Conservation (phyloP, 1,139 yeast species). For the Groenewaldozyma auringiensis region DNA sequence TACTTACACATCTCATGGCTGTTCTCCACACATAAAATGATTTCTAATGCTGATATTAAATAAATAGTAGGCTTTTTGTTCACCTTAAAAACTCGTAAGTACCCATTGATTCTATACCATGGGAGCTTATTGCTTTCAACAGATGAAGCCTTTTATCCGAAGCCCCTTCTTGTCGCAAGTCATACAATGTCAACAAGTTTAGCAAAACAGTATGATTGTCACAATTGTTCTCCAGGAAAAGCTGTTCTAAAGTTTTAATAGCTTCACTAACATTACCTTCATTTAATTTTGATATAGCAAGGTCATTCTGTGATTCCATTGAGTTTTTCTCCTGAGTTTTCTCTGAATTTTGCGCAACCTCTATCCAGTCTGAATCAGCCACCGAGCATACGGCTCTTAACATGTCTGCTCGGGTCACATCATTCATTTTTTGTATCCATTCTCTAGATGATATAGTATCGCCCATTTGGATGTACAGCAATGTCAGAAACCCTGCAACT, state of each 20-base stretch:
- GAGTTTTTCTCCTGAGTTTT: background rate
- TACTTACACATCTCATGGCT: no score
- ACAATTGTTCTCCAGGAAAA: constrained; percentile 16
- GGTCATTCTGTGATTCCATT: constrained; percentile 15
- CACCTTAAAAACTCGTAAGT: constrained; percentile 8
- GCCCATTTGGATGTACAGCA: constrained; percentile 25
- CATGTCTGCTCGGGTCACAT: constrained; percentile 11
- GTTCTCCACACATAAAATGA: no score
- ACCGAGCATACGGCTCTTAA: constrained; percentile 21
- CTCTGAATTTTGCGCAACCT: constrained; percentile 12
- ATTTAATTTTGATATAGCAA: constrained; percentile 23
- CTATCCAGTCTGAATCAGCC: constrained; percentile 26
- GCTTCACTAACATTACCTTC: constrained; percentile 40
- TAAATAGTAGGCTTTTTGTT: background rate
- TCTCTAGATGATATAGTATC: constrained; percentile 26
- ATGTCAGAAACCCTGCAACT: constrained; percentile 20
- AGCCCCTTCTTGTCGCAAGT: constrained; percentile 22
- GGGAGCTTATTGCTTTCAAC: constrained; percentile 4
- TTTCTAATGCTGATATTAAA: no score
- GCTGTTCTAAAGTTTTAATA: constrained; percentile 32
- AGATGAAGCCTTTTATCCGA: constrained; percentile 4
- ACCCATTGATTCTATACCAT: constrained; percentile 10
- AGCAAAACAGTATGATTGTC: constrained; percentile 19
- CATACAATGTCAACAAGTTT: constrained; percentile 26
- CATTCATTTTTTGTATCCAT: constrained; percentile 22